Evolutionary conservation across 768 basidiomycete species (phyloP).

Genomic region (Amanita polypyramis): DNA sequence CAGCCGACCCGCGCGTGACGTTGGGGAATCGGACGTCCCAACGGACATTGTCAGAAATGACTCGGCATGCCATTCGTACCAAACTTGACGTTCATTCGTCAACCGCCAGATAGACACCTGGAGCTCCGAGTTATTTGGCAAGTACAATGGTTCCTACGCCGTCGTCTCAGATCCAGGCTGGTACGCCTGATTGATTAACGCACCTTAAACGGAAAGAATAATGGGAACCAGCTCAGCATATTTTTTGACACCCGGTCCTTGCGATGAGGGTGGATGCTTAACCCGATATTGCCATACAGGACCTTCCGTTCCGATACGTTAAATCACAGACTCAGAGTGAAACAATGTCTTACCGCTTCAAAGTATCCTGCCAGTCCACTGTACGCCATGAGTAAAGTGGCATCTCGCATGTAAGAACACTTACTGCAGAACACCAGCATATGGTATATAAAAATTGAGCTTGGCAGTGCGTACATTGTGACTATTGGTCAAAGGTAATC

Average conservation of each 20-base stretch:
- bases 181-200: conserved; percentile 14
- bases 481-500: conserved; percentile 86
- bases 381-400: conserved; percentile 1
- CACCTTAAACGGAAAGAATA: conserved; percentile 92
- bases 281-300: conserved; percentile 79
- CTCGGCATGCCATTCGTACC: conserved; percentile 99
- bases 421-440: conserved; percentile 82
- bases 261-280: conserved; percentile 89
- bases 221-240: conserved; percentile 99
- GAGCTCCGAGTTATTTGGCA: conserved; percentile 87
- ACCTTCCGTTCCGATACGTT: conserved; percentile 23
- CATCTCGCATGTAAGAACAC: conserved; percentile 11
- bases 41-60: conserved; percentile 67
- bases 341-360: conserved; percentile 48
- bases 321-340: background rate
- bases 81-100: conserved; percentile 81
- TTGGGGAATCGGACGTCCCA: conserved; percentile 13
- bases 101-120: conserved; percentile 92
- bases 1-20: conserved; percentile 2
- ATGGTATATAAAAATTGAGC: conserved; percentile 85
- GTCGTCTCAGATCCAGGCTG: conserved; percentile 2
- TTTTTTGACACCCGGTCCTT: conserved; percentile 83
- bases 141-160: conserved; percentile 78
- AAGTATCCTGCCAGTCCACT: conserved; percentile 94
- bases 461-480: conserved; percentile 89